A percentile compares a stretch with the other conserved stretches of the same genome.
phyloP scores from a whole-genome alignment of 768 basidiomycete genomes.

The Serpula lacrymans region DNA sequence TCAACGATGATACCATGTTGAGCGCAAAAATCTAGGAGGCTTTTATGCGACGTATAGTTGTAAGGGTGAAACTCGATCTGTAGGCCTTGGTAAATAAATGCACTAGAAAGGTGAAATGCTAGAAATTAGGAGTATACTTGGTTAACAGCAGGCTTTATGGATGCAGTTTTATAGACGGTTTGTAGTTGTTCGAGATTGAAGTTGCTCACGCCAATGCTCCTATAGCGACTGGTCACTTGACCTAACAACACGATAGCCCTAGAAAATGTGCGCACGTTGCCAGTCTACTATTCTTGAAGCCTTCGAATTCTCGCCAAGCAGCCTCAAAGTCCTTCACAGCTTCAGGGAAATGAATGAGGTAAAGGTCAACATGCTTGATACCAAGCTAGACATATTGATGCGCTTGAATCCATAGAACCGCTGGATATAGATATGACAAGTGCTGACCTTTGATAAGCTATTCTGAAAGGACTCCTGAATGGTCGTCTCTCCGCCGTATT shows the following conservation, averaged over 20 bases:
- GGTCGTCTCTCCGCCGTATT: slow-evolving; percentile 40
- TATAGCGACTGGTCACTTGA: slow-evolving; percentile 17
- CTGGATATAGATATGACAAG: neutral
- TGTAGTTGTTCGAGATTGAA: slow-evolving; percentile 53
- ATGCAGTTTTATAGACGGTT: slow-evolving; percentile 45
- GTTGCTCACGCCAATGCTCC: slow-evolving; percentile 76
- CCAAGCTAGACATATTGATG: slow-evolving; percentile 44
- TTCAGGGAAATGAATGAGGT: slow-evolving; percentile 59
- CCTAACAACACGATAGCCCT: neutral
- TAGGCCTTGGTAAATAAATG: neutral
- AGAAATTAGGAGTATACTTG: no score
- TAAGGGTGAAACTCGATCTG: slow-evolving; percentile 73
- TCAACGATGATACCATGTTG: slow-evolving; percentile 60
- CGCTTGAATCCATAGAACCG: neutral
- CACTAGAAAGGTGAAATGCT: neutral
- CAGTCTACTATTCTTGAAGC: slow-evolving; percentile 41
- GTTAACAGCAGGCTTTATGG: slow-evolving; percentile 64
- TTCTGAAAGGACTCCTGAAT: slow-evolving; percentile 38
- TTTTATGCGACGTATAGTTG: slow-evolving; percentile 57
- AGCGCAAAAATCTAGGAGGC: slow-evolving; percentile 49
- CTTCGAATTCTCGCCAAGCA: slow-evolving; percentile 57
- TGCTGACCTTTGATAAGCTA: slow-evolving; percentile 49
- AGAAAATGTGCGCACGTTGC: slow-evolving; percentile 21
- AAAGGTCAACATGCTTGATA: slow-evolving; percentile 60
- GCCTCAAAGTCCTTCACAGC: slow-evolving; percentile 30